Percentiles rank a stretch among this genome's conserved stretches.
phyloP scores from a whole-genome alignment of 257 asterid species.

The Nicotiana obtusifolia region DNA sequence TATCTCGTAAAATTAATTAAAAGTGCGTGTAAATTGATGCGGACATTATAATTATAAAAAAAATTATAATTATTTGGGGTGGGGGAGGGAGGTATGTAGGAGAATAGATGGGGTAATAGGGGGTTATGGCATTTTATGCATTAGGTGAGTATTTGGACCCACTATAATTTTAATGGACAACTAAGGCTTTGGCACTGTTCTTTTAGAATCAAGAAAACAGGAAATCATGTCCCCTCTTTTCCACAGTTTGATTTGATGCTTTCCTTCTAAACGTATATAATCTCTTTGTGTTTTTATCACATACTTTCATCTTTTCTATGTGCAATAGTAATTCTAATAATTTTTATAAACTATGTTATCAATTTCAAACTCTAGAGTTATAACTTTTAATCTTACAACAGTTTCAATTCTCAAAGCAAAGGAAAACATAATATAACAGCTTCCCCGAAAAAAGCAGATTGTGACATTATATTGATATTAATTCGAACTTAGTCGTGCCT shows the following conservation, averaged over 20 bases:
- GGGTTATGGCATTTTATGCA: slow-evolving; percentile 33
- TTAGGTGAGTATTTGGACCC: slow-evolving; percentile 36
- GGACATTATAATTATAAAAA: too few relatives aligned
- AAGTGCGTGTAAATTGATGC: too few relatives aligned
- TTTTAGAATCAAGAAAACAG: slow-evolving; percentile 28
- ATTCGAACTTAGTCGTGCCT: too few relatives aligned
- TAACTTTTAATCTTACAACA: background rate
- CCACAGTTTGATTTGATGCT: slow-evolving; percentile 13
- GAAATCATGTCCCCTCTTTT: slow-evolving; percentile 26
- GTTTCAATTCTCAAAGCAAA: background rate
- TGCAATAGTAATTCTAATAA: background rate
- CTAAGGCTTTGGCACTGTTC: slow-evolving; percentile 34
- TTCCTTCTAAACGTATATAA: background rate
- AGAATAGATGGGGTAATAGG: background rate
- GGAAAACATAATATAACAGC: background rate
- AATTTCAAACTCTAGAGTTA: background rate
- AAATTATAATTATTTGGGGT: too few relatives aligned
- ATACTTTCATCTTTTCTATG: background rate
- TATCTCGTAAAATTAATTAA: too few relatives aligned
- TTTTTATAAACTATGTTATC: background rate
- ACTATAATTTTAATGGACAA: slow-evolving; percentile 35
- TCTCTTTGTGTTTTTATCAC: background rate
- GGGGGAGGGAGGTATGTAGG: background rate
- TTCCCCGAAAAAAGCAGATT: background rate
- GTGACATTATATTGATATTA: too few relatives aligned